A percentile compares a stretch with the other conserved stretches of the same genome.
Evolutionary conservation across 1,284 basidiomycete genomes (phyloP).

Genomic region (Paramarasmius palmivorus): DNA sequence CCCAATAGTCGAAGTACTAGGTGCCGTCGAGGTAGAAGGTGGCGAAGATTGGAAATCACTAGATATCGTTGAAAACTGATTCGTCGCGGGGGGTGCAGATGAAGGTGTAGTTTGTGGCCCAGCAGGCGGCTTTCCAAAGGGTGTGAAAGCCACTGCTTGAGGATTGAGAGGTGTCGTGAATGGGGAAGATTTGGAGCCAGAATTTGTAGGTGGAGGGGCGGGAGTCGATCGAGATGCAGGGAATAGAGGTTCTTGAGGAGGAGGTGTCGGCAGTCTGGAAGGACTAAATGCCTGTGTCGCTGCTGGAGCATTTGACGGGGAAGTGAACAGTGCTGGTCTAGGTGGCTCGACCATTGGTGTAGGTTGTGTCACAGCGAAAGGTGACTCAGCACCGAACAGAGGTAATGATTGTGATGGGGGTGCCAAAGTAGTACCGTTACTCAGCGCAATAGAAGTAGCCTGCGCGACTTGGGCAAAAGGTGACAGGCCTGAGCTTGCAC

Average conservation of each 20-base stretch:
- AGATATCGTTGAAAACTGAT: neutral
- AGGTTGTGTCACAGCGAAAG: too few relatives aligned
- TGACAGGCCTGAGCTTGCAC: constrained; percentile 6
- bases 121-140: constrained; percentile 10
- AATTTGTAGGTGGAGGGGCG: neutral
- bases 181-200: constrained; percentile 7
- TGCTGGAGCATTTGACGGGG: too few relatives aligned
- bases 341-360: too few relatives aligned
- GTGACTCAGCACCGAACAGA: neutral
- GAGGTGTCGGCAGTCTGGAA: neutral
- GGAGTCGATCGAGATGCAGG: constrained; percentile 10
- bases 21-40: neutral
- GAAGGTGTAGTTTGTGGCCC: constrained; percentile 4
- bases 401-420: neutral
- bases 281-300: too few relatives aligned
- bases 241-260: constrained; percentile 6
- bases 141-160: constrained; percentile 28
- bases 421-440: neutral
- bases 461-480: constrained; percentile 6
- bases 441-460: neutral
- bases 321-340: too few relatives aligned
- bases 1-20: neutral
- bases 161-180: constrained; percentile 22
- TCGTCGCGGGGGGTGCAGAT: neutral
- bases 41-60: neutral